phyloP scores from a whole-genome alignment of 1,284 basidiomycete species.

The Anthracocystis setariae region DNA sequence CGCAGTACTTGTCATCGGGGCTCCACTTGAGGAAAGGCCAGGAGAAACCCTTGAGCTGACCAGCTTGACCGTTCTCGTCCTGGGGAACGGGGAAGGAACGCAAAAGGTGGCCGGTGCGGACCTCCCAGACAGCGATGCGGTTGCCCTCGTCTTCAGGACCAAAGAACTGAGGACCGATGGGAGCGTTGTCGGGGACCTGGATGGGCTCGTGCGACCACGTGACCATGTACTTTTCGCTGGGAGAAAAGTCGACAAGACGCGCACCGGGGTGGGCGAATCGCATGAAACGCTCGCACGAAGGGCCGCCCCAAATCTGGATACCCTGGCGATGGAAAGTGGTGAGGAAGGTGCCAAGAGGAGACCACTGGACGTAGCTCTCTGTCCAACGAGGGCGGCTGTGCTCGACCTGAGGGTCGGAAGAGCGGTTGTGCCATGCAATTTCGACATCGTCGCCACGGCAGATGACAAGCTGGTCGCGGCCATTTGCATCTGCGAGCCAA shows the following conservation, averaged over 20 bases:
- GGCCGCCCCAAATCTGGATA: constrained; percentile 93
- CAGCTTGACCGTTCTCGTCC: constrained; percentile 58
- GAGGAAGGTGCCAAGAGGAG: constrained; percentile 91
- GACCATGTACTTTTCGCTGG: constrained; percentile 94
- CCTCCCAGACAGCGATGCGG: constrained; percentile 96
- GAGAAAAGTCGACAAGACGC: constrained; percentile 96
- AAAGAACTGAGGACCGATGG: constrained; percentile 74
- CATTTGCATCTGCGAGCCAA: constrained; percentile 91
- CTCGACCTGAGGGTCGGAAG: constrained; percentile 84
- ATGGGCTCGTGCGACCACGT: constrained; percentile 98
- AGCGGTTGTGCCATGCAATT: constrained; percentile 92
- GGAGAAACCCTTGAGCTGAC: constrained; percentile 74
- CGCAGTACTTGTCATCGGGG: constrained; percentile 94
- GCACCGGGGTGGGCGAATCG: constrained; percentile 95
- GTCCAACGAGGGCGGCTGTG: constrained; percentile 84
- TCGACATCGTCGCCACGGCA: constrained; percentile 91
- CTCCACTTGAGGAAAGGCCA: constrained; percentile 99
- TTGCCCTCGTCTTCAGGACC: constrained; percentile 95
- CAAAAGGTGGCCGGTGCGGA: constrained; percentile 89
- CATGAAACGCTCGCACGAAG: constrained; percentile 84
- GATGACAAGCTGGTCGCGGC: constrained; percentile 94
- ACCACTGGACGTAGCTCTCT: constrained; percentile 97
- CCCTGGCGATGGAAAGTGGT: constrained; percentile 95
- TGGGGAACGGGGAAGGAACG: constrained; percentile 83
- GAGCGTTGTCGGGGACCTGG: constrained; percentile 81